phyloP scores from a whole-genome alignment of 2,329 filamentous ascomycete genomes.

The Exophiala viscosa region DNA sequence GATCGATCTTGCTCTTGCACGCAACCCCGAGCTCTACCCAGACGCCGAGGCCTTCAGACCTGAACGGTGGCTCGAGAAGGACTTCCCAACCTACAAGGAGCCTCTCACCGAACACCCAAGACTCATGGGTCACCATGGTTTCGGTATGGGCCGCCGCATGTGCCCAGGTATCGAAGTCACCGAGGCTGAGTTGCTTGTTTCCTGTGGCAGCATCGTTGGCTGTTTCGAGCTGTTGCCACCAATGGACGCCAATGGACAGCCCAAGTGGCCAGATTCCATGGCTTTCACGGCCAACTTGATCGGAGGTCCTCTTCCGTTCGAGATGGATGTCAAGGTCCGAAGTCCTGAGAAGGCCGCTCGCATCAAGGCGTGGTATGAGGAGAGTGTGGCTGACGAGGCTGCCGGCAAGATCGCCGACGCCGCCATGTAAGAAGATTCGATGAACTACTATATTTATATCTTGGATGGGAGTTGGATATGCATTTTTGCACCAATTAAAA shows the following conservation, averaged over 20 bases:
- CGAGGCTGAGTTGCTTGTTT: constrained; percentile 29
- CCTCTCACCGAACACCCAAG: constrained; percentile 32
- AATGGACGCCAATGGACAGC: constrained; percentile 27
- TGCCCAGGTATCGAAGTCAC: constrained; percentile 31
- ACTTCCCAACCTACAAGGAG: constrained; percentile 32
- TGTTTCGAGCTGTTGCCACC: constrained; percentile 28
- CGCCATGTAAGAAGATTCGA: constrained; percentile 12
- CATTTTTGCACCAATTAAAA: background rate
- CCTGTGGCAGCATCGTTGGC: constrained; percentile 29
- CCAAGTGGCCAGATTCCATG: constrained; percentile 23
- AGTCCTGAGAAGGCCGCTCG: constrained; percentile 25
- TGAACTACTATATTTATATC: background rate
- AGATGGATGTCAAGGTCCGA: constrained; percentile 29
- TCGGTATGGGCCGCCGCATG: constrained; percentile 32
- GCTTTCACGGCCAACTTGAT: constrained; percentile 29
- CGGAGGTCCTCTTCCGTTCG: constrained; percentile 29
- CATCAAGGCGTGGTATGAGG: constrained; percentile 28
- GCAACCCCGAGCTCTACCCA: constrained; percentile 31
- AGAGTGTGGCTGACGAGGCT: constrained; percentile 26
- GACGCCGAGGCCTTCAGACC: constrained; percentile 31
- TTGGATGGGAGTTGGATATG: background rate
- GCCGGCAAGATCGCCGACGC: constrained; percentile 25
- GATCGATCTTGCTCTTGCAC: constrained; percentile 36
- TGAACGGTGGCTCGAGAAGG: constrained; percentile 31
- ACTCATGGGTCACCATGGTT: constrained; percentile 29